Base-by-base conservation (phyloP, 306 rosid species). In the Prunus mume region DNA sequence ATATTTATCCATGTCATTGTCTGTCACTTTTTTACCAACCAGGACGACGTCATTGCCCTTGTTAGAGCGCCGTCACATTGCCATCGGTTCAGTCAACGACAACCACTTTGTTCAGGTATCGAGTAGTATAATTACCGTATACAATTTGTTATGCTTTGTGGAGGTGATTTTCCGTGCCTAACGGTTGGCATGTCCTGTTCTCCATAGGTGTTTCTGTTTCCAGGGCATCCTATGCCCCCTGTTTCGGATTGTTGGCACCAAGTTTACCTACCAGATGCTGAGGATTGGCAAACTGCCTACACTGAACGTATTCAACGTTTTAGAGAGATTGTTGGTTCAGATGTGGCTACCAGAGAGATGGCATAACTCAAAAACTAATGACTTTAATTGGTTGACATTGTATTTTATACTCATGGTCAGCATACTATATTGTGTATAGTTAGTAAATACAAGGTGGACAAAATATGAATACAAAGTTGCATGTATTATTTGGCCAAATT, bases 1-100 rank as follows among this genome's bases (percentile, higher is more conserved):
- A n/a, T 51, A 68, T 15, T 46, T 68, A 12, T 68, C 72, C 4
- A 68, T 68, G 65, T 60, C 65, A 12, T 12, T 10, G 13, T 22
- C 34, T 60, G 34, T 12, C 34, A 24, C 72, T 24, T 68, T 68
- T 68, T 51, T 68, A 17, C 72, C 72, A 46, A 49, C 54, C 30
- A 24, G 41, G 54, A 45, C 41, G 0, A 28, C 12, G 4, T 10
- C 34, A 5, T 13, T 68, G 72, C 57, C 72, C 34, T 25, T 60
- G 65, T 12, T 60, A 24, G 19, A 47, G n/a, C 56, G 12, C 25
- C 55, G 18, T 13, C 50, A 68, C 20, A 68, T 68, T 47, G 57
- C 72, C 27, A 68, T 68, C 2, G 22, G 57, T 45, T 68, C 30
- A 24, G 57, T 68, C 38, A 67, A 24, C 9, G 14, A 14, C 11